Conservation (phyloP, 257 asterid genomes). For the Solanum corneliomulleri region DNA sequence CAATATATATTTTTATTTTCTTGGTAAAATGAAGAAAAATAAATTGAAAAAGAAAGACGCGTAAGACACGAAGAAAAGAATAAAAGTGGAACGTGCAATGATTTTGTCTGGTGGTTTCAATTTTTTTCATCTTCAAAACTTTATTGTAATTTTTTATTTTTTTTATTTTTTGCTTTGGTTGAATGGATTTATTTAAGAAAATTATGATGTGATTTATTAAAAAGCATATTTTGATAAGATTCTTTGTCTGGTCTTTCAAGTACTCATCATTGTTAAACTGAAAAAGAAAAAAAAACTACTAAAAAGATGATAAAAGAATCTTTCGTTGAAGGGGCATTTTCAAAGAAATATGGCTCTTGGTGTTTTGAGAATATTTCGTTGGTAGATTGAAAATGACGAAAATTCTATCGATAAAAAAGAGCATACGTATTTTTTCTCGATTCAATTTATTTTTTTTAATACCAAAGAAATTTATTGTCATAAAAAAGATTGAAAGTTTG, state of each 20-base stretch:
- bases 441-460: neutral
- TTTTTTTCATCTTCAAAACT: neutral
- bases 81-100: neutral
- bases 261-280: neutral
- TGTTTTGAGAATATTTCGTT: neutral
- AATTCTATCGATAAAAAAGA: neutral
- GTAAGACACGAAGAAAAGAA: neutral
- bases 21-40: neutral
- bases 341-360: neutral
- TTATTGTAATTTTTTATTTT: neutral
- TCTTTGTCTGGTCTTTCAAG: neutral
- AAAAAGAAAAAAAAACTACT: neutral
- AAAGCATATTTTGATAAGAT: neutral
- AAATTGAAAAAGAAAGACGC: neutral
- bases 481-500: neutral
- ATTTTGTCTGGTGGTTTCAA: neutral
- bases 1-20: neutral
- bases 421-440: fast-evolving
- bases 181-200: neutral
- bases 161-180: neutral
- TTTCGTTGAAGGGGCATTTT: neutral
- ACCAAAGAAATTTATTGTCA: neutral
- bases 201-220: neutral
- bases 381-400: neutral
- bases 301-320: neutral